Conservation (phyloP, 345 rosid species). For the Syzygium aromaticum region DNA sequence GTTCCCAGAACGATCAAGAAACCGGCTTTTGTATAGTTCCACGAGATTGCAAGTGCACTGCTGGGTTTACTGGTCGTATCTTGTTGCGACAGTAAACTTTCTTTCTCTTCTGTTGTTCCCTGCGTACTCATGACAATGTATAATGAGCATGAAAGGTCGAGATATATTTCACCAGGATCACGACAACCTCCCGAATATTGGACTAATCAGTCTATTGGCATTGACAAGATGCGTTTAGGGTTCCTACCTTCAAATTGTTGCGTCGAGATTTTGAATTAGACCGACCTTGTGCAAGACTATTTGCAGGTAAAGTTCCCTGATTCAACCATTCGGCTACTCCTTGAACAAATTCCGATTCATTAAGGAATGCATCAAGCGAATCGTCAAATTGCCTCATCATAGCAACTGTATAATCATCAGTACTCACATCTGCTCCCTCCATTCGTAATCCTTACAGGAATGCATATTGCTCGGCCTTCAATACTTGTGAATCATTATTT, state of each 20-base stretch:
- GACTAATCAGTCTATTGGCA: background rate
- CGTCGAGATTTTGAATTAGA: background rate
- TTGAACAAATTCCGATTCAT: slow-evolving; percentile 19
- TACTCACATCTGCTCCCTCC: slow-evolving; percentile 17
- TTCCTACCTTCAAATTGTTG: slow-evolving; percentile 13
- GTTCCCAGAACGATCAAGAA: slow-evolving; percentile 25
- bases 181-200: background rate
- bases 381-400: slow-evolving; percentile 23
- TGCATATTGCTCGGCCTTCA: slow-evolving; percentile 18
- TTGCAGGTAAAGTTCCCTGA: slow-evolving; percentile 1
- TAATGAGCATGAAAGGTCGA: background rate
- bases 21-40: slow-evolving; percentile 22
- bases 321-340: slow-evolving; percentile 28
- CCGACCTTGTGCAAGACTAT: background rate
- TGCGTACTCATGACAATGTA: background rate
- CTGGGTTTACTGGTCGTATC: background rate
- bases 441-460: slow-evolving; percentile 26
- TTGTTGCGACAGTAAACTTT: slow-evolving; percentile 3
- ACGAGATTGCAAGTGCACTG: slow-evolving; percentile 3
- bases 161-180: background rate
- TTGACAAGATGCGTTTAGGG: background rate
- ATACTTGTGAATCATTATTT: slow-evolving; percentile 9
- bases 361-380: slow-evolving; percentile 13
- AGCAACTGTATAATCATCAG: slow-evolving; percentile 10
- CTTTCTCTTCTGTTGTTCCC: slow-evolving; percentile 3